A percentile compares a stretch with the other conserved stretches of the same genome.
Evolutionary conservation across 2,329 filamentous ascomycete species (phyloP).

Genomic region (Talaromyces sp.): DNA sequence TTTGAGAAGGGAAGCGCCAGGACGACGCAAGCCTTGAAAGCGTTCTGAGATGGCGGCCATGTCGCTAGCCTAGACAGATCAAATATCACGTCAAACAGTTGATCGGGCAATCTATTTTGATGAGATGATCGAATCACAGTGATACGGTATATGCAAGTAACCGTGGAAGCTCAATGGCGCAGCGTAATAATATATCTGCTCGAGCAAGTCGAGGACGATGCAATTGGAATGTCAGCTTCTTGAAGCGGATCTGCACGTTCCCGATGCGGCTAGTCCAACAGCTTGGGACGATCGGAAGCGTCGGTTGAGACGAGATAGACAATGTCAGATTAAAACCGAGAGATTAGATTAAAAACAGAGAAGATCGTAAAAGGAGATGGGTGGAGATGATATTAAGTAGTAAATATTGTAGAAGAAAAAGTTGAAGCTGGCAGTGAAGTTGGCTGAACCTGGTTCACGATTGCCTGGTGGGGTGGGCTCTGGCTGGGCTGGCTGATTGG

Average conservation of each 20-base stretch:
- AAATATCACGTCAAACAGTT: background rate
- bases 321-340: background rate
- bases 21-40: constrained; percentile 15
- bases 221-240: constrained; percentile 4
- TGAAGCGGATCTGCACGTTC: constrained; percentile 7
- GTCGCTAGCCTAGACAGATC: background rate
- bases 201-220: background rate
- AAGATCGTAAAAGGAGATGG: background rate
- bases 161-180: background rate
- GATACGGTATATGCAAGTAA: background rate
- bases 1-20: constrained; percentile 14
- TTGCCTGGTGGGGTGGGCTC: background rate
- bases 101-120: background rate
- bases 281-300: background rate
- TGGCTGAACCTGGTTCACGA: constrained; percentile 2
- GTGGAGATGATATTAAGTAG: background rate
- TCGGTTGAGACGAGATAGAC: background rate
- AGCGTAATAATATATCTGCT: background rate
- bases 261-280: constrained; percentile 8
- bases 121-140: background rate
- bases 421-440: background rate
- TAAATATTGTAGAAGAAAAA: background rate
- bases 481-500: background rate
- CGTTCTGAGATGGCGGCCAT: constrained; percentile 14
- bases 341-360: too few species aligned